Evolutionary conservation across 2,329 filamentous ascomycete species (phyloP).

Genomic region (Neoascochyta sp.): DNA sequence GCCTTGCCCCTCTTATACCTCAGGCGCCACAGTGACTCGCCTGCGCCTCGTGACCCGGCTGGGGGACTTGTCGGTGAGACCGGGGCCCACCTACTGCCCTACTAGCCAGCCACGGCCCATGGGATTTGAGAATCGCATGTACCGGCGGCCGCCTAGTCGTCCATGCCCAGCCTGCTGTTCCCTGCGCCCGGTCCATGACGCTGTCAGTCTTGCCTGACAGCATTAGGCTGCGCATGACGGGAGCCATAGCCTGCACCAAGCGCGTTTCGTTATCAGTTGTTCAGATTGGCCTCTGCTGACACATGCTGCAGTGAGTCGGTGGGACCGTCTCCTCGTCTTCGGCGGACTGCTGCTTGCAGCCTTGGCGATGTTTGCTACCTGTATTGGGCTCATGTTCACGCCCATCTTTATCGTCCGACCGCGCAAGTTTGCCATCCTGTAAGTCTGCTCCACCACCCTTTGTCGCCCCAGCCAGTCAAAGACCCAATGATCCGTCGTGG

Average conservation of each 20-base stretch:
- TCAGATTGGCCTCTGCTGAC: slow-evolving; percentile 30
- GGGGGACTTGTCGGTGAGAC: slow-evolving; percentile 19
- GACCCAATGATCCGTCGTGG: slow-evolving; percentile 9
- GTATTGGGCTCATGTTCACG: slow-evolving; percentile 80
- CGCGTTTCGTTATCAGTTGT: slow-evolving; percentile 26
- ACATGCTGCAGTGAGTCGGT: slow-evolving; percentile 73
- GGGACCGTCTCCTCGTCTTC: slow-evolving; percentile 93
- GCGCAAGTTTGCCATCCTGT: slow-evolving; percentile 95
- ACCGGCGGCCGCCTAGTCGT: too few relatives aligned
- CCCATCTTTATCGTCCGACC: slow-evolving; percentile 69
- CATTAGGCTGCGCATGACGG: slow-evolving; percentile 32
- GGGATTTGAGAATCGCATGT: too few relatives aligned
- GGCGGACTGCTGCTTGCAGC: slow-evolving; percentile 47
- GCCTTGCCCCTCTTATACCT: slow-evolving; percentile 6
- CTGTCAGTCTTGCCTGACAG: slow-evolving; percentile 24
- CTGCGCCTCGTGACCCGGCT: slow-evolving; percentile 27
- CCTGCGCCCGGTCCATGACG: too few relatives aligned
- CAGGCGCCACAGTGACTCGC: slow-evolving; percentile 9
- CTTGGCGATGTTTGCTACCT: slow-evolving; percentile 85
- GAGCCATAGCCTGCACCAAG: slow-evolving; percentile 45
- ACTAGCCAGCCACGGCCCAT: too few relatives aligned
- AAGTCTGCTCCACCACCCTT: slow-evolving; percentile 52
- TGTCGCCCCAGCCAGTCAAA: slow-evolving; percentile 14
- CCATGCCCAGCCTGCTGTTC: too few relatives aligned
- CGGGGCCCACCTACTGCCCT: too few relatives aligned